A percentile compares a stretch with the other conserved stretches of the same genome.
Evolutionary conservation across 225 moss, liverwort and hornwort genomes (phyloP).

Genomic region (Physcomitrellopsis africana): DNA sequence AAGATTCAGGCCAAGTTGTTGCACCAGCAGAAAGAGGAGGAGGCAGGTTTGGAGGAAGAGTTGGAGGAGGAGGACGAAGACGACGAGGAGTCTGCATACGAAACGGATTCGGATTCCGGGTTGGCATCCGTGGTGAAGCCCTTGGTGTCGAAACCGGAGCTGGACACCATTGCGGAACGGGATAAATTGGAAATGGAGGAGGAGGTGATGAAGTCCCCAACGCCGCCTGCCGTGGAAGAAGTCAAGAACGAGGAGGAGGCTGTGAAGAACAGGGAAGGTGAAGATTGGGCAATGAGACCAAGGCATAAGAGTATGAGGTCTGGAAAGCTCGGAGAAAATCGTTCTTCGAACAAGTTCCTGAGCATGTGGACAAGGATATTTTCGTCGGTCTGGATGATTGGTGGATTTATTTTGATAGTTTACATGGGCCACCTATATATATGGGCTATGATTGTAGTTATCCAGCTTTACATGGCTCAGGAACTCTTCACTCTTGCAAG

Average conservation of each 20-base stretch:
- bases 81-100: constrained; percentile 68
- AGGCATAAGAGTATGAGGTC: constrained; percentile 51
- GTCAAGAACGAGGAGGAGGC: constrained; percentile 68
- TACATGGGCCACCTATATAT: constrained; percentile 99
- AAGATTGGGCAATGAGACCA: constrained; percentile 69
- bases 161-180: constrained; percentile 66
- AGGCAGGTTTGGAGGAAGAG: constrained; percentile 63
- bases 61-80: constrained; percentile 78
- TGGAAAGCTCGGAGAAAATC: constrained; percentile 46
- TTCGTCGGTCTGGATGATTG: constrained; percentile 97
- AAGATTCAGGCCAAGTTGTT: constrained; percentile 57
- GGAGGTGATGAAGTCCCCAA: constrained; percentile 57
- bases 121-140: constrained; percentile 70
- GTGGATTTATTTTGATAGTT: constrained; percentile 78
- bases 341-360: constrained; percentile 59
- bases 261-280: constrained; percentile 67
- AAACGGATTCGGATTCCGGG: constrained; percentile 75
- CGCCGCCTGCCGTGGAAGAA: constrained; percentile 60
- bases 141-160: constrained; percentile 67
- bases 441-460: constrained; percentile 99
- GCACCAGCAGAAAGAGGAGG: constrained; percentile 66
- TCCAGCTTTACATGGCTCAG: constrained; percentile 95
- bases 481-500: constrained; percentile 94
- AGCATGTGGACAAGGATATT: constrained; percentile 94
- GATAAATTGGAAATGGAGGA: constrained; percentile 71